Evolutionary conservation across 805 yeast genomes (phyloP).

Genomic region (Lipomyces chichibuensis): DNA sequence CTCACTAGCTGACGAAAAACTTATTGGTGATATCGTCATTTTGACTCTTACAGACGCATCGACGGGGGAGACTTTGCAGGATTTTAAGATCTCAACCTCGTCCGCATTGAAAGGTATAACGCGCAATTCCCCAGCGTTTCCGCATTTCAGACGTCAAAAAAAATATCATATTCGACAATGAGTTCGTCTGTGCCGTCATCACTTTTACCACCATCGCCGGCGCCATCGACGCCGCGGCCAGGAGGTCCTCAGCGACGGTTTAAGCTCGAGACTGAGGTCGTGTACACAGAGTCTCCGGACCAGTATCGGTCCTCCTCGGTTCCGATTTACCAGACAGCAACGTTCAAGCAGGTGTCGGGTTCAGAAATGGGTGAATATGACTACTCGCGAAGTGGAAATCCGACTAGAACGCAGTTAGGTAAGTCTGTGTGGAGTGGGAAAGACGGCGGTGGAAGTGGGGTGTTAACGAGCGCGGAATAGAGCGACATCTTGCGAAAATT

Average conservation of each 20-base stretch:
- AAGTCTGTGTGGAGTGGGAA: not conserved
- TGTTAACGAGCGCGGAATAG: conserved; percentile 41
- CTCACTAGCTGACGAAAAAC: not conserved
- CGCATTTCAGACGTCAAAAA: not conserved
- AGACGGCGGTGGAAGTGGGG: not conserved
- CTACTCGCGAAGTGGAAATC: conserved; percentile 92
- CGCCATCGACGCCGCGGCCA: conserved; percentile 44
- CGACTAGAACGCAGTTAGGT: conserved; percentile 73
- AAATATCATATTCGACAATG: not conserved
- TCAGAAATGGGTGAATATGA: conserved; percentile 79
- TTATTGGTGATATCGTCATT: not conserved
- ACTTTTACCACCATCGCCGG: conserved; percentile 44
- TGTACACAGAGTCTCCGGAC: conserved; percentile 63
- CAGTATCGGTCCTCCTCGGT: conserved; percentile 79
- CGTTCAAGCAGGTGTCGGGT: conserved; percentile 79
- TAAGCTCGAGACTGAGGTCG: conserved; percentile 70
- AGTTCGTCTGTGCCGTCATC: not conserved
- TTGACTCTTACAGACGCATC: not conserved
- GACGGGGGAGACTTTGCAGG: not conserved
- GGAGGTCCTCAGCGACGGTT: conserved; percentile 44
- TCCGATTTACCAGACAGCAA: conserved; percentile 92
- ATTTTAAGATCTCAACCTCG: not conserved
- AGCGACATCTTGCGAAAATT: conserved; percentile 73
- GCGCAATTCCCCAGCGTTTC: not conserved
- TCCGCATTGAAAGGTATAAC: not conserved